A percentile compares a stretch with the other conserved stretches of the same genome.
Evolutionary conservation across 2,329 filamentous ascomycete genomes (phyloP).

Genomic region (Monilinia fructicola): DNA sequence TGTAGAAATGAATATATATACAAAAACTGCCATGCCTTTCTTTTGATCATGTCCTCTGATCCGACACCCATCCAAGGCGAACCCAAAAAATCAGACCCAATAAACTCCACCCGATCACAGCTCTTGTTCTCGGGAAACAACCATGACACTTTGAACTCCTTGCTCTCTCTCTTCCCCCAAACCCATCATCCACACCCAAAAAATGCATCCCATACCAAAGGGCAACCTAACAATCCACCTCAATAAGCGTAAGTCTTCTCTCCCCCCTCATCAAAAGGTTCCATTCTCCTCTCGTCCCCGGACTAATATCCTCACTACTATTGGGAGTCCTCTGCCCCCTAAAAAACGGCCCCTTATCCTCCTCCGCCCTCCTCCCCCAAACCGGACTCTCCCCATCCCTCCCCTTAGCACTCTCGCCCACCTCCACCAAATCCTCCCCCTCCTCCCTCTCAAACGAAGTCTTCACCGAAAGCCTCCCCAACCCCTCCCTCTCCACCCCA

Average conservation of each 20-base stretch:
- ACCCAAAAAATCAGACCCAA: background rate
- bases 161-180: background rate
- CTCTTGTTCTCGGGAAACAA: conserved; percentile 37
- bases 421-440: conserved; percentile 21
- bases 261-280: conserved; percentile 55
- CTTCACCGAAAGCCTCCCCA: conserved; percentile 30
- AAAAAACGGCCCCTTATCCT: conserved; percentile 37
- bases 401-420: conserved; percentile 34
- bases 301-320: conserved; percentile 61
- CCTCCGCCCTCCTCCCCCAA: conserved; percentile 8
- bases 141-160: background rate
- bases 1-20: no score
- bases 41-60: background rate
- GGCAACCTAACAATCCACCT: conserved; percentile 50
- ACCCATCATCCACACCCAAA: background rate
- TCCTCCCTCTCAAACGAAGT: conserved; percentile 27
- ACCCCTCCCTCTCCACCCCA: conserved; percentile 45
- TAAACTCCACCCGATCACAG: conserved; percentile 33
- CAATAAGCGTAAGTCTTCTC: conserved; percentile 46
- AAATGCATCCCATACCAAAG: background rate
- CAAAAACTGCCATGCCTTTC: background rate
- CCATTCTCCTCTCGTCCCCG: conserved; percentile 63
- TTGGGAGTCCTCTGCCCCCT: conserved; percentile 57
- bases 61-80: background rate
- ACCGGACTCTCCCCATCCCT: conserved; percentile 26